Conservation (phyloP, 495 filamentous ascomycete genomes). For the Daldinia concentrica region DNA sequence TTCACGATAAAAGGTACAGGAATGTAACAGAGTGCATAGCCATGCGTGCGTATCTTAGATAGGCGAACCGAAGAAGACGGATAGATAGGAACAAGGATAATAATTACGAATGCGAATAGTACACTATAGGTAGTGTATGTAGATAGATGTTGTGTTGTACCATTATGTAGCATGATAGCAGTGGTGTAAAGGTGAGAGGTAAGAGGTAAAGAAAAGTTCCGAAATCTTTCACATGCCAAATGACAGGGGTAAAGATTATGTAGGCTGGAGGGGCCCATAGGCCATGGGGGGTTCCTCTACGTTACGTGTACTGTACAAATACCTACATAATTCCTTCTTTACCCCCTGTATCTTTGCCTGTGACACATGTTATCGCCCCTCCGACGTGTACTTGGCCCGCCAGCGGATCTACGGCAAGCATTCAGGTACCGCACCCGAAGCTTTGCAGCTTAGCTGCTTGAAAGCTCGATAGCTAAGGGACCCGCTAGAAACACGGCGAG, state of each 20-base stretch:
- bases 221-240: conserved; percentile 45
- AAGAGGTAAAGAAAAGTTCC: conserved; percentile 17
- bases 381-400: conserved; percentile 11
- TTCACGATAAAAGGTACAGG: background rate
- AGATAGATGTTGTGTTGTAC: background rate
- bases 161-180: no score
- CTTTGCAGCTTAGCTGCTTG: background rate
- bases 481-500: conserved; percentile 23
- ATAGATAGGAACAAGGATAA: conserved; percentile 22
- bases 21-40: background rate
- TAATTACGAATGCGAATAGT: conserved; percentile 8
- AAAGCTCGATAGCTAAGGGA: conserved; percentile 18
- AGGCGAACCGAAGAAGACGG: conserved; percentile 21
- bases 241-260: conserved; percentile 31
- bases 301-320: conserved; percentile 2
- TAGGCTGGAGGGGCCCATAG: conserved; percentile 1
- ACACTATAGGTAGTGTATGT: no score
- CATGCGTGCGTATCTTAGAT: conserved; percentile 3
- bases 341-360: conserved; percentile 2
- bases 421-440: conserved; percentile 26
- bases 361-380: conserved; percentile 26
- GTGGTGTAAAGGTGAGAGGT: background rate
- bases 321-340: background rate
- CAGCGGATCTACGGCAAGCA: conserved; percentile 27
- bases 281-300: background rate